Base-by-base conservation (phyloP, 2,329 filamentous ascomycete species). In the Cryphonectria parasitica region DNA sequence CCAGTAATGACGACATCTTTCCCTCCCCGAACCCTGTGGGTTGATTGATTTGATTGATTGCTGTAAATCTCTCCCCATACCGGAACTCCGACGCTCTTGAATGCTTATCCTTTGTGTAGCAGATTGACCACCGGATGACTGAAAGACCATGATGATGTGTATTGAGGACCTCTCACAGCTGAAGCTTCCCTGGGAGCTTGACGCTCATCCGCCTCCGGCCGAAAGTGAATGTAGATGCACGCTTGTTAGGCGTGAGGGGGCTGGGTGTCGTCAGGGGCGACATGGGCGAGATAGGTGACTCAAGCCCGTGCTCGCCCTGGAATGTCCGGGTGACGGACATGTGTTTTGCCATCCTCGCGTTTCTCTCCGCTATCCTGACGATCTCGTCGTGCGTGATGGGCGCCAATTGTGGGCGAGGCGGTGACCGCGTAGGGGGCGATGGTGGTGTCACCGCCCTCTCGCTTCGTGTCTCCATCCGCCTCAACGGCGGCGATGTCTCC, bases 371-470 rank as follows among this genome's bases (percentile, higher is more conserved):
- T 0, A 80, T 77, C 73, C 76, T 79, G 60, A 86, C 77, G 65
- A 86, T 83, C 58, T 87, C 84, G 63, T 83, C 82, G 76, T 86
- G 86, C 8, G 81, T 85, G 41, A 82, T 75, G n/a, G 84, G 78
- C 15, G 49, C 54, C 45, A 63, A 43, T 28, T 77, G 75, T 49
- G 76, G 75, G 36, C 75, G 73, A 36, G 76, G 75, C 60, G 77
- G 69, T 36, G 74, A 73, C 74, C 71, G 78, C 11, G 69, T 74
- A 60, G 63, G 73, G 61, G 63, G 43, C 41, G 34, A 64, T 36
- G 34, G 25, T 72, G 60, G 52, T 75, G 77, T 72, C 77, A 77
- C 49, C 61, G 76, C 77, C 66, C 81, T 80, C 41, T 77, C 78
- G 45, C 80, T 77, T 70, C 69, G 72, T 15, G n/a, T n/a, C 15